Evolutionary conservation across 345 rosid genomes (phyloP), one percentile per base, ranked within the genome.

Genomic region (Euphorbia pulcherrima): DNA sequence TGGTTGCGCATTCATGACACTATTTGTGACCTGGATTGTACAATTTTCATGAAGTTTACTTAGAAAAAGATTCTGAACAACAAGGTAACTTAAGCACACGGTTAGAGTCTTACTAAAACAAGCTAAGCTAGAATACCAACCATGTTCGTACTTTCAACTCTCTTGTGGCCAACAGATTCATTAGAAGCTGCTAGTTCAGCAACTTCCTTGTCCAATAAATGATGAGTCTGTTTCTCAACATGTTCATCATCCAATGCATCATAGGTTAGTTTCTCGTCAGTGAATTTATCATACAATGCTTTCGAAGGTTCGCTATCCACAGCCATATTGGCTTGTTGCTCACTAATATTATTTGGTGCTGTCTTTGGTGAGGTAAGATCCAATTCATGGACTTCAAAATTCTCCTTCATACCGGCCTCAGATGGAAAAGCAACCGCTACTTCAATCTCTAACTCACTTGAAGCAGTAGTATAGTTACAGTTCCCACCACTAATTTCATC

Each of bases 361-460:
- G 8, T 18, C 17, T 64, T 14, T 5, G 26, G 26, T 20, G 24
- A 27, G 26, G 8, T 64, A n/a, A 14, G 56, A 48, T 48, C 57
- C 27, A 12, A 7, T 8, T 41, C 67, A 24, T 63, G 53, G 37
- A 18, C 54, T 2, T 16, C 21, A 8, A 12, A 5, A 63, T 17
- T 44, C 67, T 46, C 67, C 26, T 44, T 14, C 28, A 5, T 21
- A 62, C 28, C 68, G 44, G 39, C 56, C 23, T 46, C 20, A 28
- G 72, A 64, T 65, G 40, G 68, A 69, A 55, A 0, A 16, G 30
- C 48, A 75, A 48, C 63, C 1, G 56, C 27, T 23, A 59, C 35
- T 46, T 68, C 50, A 46, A 39, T n/a, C 67, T 27, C 77, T 23
- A 73, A 24, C 55, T 65, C 71, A 62, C 37, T 70, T 35, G 5